A percentile compares a stretch with the other conserved stretches of the same genome.
Evolutionary conservation across 345 rosid species (phyloP).

Genomic region (Sisymbrium irio): DNA sequence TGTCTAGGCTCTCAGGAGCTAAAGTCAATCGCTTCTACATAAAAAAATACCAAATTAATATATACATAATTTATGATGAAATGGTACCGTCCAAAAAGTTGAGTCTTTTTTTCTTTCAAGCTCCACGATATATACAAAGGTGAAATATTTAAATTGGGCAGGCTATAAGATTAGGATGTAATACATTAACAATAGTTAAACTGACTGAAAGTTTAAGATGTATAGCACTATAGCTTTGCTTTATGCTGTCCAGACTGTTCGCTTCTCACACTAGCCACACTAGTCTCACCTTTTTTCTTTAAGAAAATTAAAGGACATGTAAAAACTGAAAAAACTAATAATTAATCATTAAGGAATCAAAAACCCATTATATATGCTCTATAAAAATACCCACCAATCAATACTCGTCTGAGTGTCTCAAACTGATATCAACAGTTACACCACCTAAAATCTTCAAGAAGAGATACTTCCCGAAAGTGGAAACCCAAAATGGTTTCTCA

Average conservation of each 20-base stretch:
- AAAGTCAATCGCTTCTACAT: neutral
- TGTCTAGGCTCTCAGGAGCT: neutral
- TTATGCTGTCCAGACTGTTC: slow-evolving; percentile 33
- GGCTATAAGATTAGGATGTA: slow-evolving; percentile 18
- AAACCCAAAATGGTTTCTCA: slow-evolving; percentile 9
- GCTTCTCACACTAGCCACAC: slow-evolving; percentile 33
- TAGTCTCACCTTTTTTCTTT: slow-evolving; percentile 13
- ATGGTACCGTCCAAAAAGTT: slow-evolving; percentile 6
- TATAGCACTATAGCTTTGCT: slow-evolving; percentile 25
- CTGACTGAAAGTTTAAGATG: neutral
- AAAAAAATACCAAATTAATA: neutral
- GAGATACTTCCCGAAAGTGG: slow-evolving; percentile 1
- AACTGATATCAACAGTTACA: slow-evolving; percentile 2
- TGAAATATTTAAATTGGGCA: neutral
- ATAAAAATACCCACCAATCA: slow-evolving; percentile 23
- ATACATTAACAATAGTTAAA: neutral
- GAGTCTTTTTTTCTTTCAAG: neutral
- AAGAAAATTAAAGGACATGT: neutral
- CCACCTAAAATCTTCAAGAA: slow-evolving; percentile 8
- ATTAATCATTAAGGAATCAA: slow-evolving; percentile 3
- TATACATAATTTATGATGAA: neutral
- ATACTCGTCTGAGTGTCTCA: slow-evolving; percentile 6
- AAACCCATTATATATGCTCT: neutral
- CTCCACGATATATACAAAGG: neutral
- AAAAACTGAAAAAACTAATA: neutral